Evolutionary conservation across 805 yeast genomes (phyloP).

Genomic region (Yamadazyma takamatsuzukensis): DNA sequence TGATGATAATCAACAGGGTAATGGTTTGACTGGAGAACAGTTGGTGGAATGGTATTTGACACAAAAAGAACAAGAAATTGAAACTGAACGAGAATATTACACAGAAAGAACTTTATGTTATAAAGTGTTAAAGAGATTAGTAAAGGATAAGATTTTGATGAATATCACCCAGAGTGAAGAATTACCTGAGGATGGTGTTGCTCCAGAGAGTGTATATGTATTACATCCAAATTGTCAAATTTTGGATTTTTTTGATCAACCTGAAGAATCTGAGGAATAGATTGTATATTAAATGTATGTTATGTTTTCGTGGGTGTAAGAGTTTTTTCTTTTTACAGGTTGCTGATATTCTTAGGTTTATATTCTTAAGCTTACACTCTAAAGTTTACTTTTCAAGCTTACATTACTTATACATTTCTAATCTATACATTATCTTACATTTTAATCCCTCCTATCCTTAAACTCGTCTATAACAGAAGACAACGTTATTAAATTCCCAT

Average conservation of each 20-base stretch:
- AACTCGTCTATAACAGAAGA: constrained; percentile 13
- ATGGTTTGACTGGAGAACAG: constrained; percentile 65
- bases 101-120: constrained; percentile 65
- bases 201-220: constrained; percentile 30
- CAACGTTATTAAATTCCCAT: constrained; percentile 11
- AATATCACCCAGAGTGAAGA: constrained; percentile 35
- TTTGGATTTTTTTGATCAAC: constrained; percentile 57
- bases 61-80: constrained; percentile 66
- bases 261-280: constrained; percentile 12
- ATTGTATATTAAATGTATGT: background rate
- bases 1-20: constrained; percentile 46
- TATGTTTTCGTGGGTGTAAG: background rate
- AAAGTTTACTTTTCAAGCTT: no score
- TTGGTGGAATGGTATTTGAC: constrained; percentile 79
- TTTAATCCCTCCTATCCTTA: constrained; percentile 4
- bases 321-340: no score
- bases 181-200: constrained; percentile 12
- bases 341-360: no score
- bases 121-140: constrained; percentile 80
- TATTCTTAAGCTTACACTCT: no score
- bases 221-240: constrained; percentile 82
- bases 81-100: constrained; percentile 67
- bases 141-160: constrained; percentile 81
- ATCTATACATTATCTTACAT: no score
- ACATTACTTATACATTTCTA: no score